These are phyloP conservation scores for Jamesozyma spencerorum DNA, from an alignment of 805 yeast genomes.

Conservation along the genomic window DNA sequence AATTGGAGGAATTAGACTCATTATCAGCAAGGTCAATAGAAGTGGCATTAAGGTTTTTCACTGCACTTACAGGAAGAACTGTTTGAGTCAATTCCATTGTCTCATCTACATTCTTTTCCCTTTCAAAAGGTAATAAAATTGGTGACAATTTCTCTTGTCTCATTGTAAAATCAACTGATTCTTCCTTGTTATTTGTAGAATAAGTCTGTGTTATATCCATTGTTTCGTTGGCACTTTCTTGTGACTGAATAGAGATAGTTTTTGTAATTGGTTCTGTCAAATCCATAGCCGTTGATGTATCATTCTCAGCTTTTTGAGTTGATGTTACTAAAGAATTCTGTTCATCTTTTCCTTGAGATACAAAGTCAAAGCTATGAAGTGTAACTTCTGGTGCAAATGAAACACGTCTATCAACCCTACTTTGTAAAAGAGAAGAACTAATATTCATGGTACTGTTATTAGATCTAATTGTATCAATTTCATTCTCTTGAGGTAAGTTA, in stretches of 20 bases:
- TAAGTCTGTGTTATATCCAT: slow-evolving; percentile 2
- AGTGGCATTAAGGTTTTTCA: too few species aligned
- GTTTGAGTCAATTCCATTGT: slow-evolving; percentile 8
- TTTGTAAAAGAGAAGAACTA: slow-evolving; percentile 11
- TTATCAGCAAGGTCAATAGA: too few species aligned
- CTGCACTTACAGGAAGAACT: background rate
- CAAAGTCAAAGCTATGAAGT: slow-evolving; percentile 44
- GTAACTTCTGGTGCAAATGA: slow-evolving; percentile 73
- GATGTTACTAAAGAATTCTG: slow-evolving; percentile 1
- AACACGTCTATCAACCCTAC: slow-evolving; percentile 41
- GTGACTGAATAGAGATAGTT: background rate
- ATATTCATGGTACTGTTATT: slow-evolving; percentile 27
- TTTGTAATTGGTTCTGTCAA: slow-evolving; percentile 7
- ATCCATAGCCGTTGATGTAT: slow-evolving; percentile 6
- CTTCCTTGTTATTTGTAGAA: background rate
- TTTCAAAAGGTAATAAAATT: slow-evolving; percentile 2
- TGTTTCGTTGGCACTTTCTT: background rate
- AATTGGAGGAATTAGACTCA: too few species aligned
- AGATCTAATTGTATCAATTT: slow-evolving; percentile 5
- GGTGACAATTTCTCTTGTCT: slow-evolving; percentile 6
- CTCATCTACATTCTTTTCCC: background rate
- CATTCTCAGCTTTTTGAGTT: slow-evolving; percentile 1
- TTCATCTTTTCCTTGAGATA: slow-evolving; percentile 18
- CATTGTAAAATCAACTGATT: slow-evolving; percentile 4
- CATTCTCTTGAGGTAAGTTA: background rate